Conservation (phyloP, 1,284 basidiomycete genomes). For the Cryptococcus wingfieldii region DNA sequence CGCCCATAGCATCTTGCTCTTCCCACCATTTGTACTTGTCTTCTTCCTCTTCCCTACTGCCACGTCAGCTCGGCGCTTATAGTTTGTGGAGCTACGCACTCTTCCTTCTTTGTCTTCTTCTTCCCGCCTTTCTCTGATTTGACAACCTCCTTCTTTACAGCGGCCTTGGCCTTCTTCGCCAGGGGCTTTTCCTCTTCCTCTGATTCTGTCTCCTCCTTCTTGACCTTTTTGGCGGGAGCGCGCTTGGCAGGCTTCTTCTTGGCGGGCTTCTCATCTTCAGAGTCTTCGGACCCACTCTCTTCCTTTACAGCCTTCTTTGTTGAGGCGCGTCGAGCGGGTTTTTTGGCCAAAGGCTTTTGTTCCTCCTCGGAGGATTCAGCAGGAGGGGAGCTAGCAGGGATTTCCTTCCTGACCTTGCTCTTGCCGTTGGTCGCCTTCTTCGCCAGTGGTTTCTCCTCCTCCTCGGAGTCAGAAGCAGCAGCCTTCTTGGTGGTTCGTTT, state of each 20-base stretch:
- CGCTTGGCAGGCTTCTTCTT: slow-evolving; percentile 42
- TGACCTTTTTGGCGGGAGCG: slow-evolving; percentile 39
- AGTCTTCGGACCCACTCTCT: slow-evolving; percentile 60
- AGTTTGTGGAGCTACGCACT: slow-evolving; percentile 23
- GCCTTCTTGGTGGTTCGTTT: slow-evolving; percentile 12
- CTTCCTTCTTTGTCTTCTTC: slow-evolving; percentile 52
- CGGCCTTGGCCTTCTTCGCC: slow-evolving; percentile 2
- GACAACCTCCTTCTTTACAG: neutral
- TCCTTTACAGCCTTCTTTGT: slow-evolving; percentile 21
- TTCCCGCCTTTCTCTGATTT: slow-evolving; percentile 55
- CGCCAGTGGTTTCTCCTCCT: neutral
- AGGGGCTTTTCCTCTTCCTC: slow-evolving; percentile 53
- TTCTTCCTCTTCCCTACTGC: slow-evolving; percentile 31
- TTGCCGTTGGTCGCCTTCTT: slow-evolving; percentile 12
- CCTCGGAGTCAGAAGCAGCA: neutral
- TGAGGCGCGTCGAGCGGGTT: slow-evolving; percentile 19
- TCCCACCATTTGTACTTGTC: slow-evolving; percentile 69
- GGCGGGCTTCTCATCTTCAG: slow-evolving; percentile 41
- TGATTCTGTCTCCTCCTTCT: slow-evolving; percentile 55
- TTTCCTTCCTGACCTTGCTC: neutral
- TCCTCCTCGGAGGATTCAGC: slow-evolving; percentile 49
- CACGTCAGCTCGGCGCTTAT: neutral
- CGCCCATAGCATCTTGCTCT: slow-evolving; percentile 62
- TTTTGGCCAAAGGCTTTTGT: slow-evolving; percentile 60
- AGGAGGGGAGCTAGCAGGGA: neutral